phyloP scores from a whole-genome alignment of 768 basidiomycete genomes.

The Fomitopsis serialis region DNA sequence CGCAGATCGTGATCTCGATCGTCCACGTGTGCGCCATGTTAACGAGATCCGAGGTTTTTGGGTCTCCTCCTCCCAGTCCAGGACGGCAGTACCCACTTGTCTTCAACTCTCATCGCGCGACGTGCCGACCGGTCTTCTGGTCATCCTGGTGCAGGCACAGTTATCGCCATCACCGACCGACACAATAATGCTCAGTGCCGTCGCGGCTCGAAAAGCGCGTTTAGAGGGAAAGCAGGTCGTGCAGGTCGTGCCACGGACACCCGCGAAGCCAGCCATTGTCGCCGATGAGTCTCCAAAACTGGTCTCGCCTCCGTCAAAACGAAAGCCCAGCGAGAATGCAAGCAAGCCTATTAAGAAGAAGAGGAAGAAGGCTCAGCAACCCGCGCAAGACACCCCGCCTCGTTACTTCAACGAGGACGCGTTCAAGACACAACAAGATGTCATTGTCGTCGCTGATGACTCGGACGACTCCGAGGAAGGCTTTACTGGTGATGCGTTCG shows the following conservation, averaged over 20 bases:
- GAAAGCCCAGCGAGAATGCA: constrained; percentile 34
- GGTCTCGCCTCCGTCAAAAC: constrained; percentile 29
- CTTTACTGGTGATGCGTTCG: constrained; percentile 30
- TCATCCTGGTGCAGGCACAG: not conserved
- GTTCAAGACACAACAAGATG: constrained; percentile 32
- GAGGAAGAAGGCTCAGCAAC: constrained; percentile 19
- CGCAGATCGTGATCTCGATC: not conserved
- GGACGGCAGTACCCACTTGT: no score
- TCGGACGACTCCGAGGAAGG: constrained; percentile 13
- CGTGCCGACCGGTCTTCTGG: no score
- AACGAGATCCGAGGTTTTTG: no score
- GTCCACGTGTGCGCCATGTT: not conserved
- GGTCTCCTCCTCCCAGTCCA: no score
- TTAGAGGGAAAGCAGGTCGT: constrained; percentile 22
- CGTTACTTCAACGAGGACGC: constrained; percentile 33
- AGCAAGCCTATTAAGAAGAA: constrained; percentile 21
- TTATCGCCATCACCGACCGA: not conserved
- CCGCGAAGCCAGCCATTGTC: constrained; percentile 1
- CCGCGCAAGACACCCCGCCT: constrained; percentile 7
- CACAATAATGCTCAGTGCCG: constrained; percentile 56
- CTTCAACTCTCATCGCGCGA: no score
- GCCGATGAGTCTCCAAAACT: not conserved
- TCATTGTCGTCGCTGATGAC: constrained; percentile 13
- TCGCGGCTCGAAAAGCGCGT: constrained; percentile 68
- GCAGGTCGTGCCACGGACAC: constrained; percentile 15